Percentiles rank a stretch among this genome's conserved stretches.
Evolutionary conservation across 2,329 filamentous ascomycete species (phyloP).

Genomic region (Penicillium palitans): DNA sequence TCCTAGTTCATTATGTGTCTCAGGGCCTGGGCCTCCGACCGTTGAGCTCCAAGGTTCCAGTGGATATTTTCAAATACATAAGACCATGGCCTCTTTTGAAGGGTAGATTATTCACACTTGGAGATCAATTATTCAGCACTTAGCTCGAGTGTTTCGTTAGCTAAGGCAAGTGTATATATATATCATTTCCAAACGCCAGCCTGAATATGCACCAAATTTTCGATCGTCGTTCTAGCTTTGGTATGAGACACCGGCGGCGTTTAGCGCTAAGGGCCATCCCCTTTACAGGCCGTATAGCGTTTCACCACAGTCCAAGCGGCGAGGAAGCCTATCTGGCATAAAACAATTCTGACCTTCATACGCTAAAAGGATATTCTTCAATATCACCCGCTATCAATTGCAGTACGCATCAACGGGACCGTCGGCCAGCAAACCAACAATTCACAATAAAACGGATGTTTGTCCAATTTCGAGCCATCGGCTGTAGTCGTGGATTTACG

Average conservation of each 20-base stretch:
- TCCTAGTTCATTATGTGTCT: neutral
- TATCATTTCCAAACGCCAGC: neutral
- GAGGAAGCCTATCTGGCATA: neutral
- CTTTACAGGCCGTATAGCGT: neutral
- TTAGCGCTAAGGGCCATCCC: neutral
- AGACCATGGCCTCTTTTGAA: neutral
- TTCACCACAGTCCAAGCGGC: neutral
- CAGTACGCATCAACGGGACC: neutral
- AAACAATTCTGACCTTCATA: neutral
- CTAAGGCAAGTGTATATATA: neutral
- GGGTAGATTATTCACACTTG: neutral
- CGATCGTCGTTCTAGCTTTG: neutral
- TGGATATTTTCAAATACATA: neutral
- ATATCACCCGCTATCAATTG: neutral
- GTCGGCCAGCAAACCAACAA: neutral
- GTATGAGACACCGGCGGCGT: neutral
- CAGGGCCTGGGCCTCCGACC: too few relatives aligned
- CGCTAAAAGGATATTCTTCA: neutral
- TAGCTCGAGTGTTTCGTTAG: neutral
- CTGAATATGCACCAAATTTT: neutral
- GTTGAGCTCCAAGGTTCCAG: neutral
- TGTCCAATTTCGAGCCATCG: neutral
- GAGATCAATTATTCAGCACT: neutral
- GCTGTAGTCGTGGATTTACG: neutral
- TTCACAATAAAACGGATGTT: neutral